Percentiles rank a stretch among this genome's conserved stretches.
phyloP scores from a whole-genome alignment of 108 stramenopile species.

The Pseudonitzschia delicatissima region DNA sequence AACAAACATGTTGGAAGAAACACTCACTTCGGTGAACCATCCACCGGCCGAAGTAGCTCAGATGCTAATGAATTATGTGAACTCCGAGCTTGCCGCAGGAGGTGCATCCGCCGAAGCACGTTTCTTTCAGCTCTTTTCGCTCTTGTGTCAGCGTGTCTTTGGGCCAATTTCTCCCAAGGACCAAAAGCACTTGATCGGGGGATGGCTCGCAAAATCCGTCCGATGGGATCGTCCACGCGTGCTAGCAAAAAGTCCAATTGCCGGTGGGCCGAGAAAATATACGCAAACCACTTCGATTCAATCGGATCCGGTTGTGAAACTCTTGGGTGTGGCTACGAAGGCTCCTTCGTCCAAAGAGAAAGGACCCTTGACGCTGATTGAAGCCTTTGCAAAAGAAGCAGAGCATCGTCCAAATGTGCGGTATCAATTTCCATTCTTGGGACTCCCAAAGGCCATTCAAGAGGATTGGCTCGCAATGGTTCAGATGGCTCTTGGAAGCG shows the following conservation, averaged over 20 bases:
- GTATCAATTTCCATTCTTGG: conserved; percentile 72
- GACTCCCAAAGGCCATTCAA: conserved; percentile 43
- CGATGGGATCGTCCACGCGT: conserved; percentile 37
- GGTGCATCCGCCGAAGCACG: conserved; percentile 71
- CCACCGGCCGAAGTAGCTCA: conserved; percentile 73
- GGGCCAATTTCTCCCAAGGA: conserved; percentile 34
- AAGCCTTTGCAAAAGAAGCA: conserved; percentile 64
- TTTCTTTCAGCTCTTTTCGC: conserved; percentile 64
- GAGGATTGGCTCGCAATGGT: conserved; percentile 38
- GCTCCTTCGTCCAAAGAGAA: conserved; percentile 18
- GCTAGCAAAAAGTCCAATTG: conserved; percentile 8
- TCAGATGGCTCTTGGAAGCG: conserved; percentile 23
- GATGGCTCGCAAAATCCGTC: conserved; percentile 36
- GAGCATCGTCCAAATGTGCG: conserved; percentile 57
- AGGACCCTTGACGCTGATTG: conserved; percentile 51
- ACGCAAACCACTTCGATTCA: conserved; percentile 31
- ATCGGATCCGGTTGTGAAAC: conserved; percentile 71
- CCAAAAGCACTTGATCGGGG: conserved; percentile 32
- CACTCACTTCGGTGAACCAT: conserved; percentile 38
- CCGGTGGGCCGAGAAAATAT: conserved; percentile 15
- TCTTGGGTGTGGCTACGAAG: conserved; percentile 39
- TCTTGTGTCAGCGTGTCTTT: conserved; percentile 68
- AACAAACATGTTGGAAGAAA: conserved; percentile 51
- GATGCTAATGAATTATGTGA: conserved; percentile 70
- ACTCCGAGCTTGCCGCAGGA: conserved; percentile 71